Percentiles rank a stretch among this genome's conserved stretches.
These are phyloP conservation scores for Eucalyptus erythrocorys DNA, from an alignment of 345 rosid species.

Conservation along the genomic window DNA sequence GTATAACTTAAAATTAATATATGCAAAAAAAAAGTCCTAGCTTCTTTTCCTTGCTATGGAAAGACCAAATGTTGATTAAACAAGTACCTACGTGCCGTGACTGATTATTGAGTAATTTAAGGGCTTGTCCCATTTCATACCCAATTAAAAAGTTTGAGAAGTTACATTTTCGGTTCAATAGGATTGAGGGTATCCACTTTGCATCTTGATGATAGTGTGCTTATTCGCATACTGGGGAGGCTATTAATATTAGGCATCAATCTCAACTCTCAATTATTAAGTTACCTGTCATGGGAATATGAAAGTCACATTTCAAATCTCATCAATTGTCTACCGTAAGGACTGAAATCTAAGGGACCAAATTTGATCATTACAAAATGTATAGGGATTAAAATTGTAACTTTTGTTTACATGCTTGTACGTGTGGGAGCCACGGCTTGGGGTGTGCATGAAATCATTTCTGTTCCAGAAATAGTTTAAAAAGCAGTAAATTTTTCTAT, in stretches of 20 bases:
- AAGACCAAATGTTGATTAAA: background rate
- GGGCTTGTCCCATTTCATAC: background rate
- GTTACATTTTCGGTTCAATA: background rate
- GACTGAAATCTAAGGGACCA: background rate
- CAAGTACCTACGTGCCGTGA: background rate
- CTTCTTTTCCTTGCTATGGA: background rate
- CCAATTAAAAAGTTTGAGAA: background rate
- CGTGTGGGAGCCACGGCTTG: background rate
- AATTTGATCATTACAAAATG: background rate
- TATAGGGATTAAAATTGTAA: background rate
- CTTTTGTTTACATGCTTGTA: background rate
- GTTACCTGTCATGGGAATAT: background rate
- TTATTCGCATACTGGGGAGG: background rate
- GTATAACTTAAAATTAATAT: background rate
- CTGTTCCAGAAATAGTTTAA: no score
- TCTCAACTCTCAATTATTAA: background rate
- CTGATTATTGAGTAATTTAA: background rate
- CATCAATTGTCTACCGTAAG: background rate
- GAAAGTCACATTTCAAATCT: background rate
- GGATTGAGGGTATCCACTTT: background rate
- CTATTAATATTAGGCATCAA: background rate
- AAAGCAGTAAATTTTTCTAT: no score
- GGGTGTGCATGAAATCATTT: no score
- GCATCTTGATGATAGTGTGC: background rate
- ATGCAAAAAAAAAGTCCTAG: fast-evolving